Conservation (phyloP, 1,284 basidiomycete species). For the Cutaneotrichosporon sp. region DNA sequence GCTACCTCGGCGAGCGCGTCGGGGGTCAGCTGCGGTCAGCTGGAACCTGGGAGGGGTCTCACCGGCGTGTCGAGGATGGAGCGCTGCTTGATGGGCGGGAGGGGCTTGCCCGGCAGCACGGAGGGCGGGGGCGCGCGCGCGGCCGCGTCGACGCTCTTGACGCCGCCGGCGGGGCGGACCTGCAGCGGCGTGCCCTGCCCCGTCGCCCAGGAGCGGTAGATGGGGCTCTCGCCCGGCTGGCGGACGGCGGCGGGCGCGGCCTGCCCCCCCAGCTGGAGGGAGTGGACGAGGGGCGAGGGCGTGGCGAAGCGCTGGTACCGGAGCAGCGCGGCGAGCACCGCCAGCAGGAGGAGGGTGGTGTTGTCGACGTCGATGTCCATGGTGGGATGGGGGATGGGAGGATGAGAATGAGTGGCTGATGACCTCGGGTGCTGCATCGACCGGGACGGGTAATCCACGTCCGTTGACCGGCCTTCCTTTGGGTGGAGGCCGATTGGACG, state of each 20-base stretch:
- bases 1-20: conserved; percentile 41
- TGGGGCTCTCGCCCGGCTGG: conserved; percentile 43
- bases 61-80: conserved; percentile 44
- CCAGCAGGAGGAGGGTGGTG: conserved; percentile 44
- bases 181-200: conserved; percentile 53
- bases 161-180: conserved; percentile 44
- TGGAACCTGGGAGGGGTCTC: conserved; percentile 14
- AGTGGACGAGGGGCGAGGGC: conserved; percentile 49
- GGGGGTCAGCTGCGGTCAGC: conserved; percentile 21
- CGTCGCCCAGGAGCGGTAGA: conserved; percentile 52
- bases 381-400: neutral
- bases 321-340: conserved; percentile 33
- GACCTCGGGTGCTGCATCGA: too few relatives aligned
- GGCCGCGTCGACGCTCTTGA: conserved; percentile 46
- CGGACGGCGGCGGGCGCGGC: conserved; percentile 44
- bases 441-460: too few relatives aligned
- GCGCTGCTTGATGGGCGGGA: conserved; percentile 21
- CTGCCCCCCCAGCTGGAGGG: conserved; percentile 53
- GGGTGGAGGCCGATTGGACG: neutral
- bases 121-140: conserved; percentile 21
- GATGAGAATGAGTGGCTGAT: too few relatives aligned
- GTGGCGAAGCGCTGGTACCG: conserved; percentile 48
- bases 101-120: conserved; percentile 19
- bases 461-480: too few relatives aligned
- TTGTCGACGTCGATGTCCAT: conserved; percentile 45